These are phyloP conservation scores for Botryotinia convoluta DNA, from an alignment of 2,329 filamentous ascomycete genomes.

Conservation along the genomic window DNA sequence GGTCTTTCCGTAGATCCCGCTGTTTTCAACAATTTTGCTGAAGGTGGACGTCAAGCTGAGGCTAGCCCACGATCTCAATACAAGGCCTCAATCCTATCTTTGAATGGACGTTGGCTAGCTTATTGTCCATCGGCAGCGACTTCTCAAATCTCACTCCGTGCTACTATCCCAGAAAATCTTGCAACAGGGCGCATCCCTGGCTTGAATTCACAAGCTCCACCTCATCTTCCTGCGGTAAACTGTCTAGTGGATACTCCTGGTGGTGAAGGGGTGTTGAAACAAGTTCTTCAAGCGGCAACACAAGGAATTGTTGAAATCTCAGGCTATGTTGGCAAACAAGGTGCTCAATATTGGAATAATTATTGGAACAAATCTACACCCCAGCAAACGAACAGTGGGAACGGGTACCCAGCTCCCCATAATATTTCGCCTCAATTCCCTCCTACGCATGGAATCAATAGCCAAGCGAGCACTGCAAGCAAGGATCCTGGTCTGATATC, in stretches of 20 bases:
- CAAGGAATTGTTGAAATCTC: constrained; percentile 74
- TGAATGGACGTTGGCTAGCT: constrained; percentile 73
- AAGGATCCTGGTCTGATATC: constrained; percentile 74
- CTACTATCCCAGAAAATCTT: constrained; percentile 55
- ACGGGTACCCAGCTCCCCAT: constrained; percentile 35
- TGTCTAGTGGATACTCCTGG: constrained; percentile 71
- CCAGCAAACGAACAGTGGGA: constrained; percentile 45
- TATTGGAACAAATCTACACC: constrained; percentile 66
- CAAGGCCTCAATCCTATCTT: constrained; percentile 64
- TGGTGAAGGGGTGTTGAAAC: constrained; percentile 69
- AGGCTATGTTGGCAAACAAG: constrained; percentile 74
- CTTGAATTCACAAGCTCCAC: constrained; percentile 60
- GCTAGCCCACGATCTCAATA: constrained; percentile 42
- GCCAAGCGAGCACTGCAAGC: constrained; percentile 47
- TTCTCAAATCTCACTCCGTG: constrained; percentile 67
- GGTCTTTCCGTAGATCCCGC: constrained; percentile 43
- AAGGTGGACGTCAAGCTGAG: constrained; percentile 41
- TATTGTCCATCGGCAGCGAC: constrained; percentile 71
- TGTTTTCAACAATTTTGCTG: constrained; percentile 25
- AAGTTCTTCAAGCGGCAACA: constrained; percentile 74
- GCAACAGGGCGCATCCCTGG: constrained; percentile 55
- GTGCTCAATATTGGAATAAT: constrained; percentile 73
- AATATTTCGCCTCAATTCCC: constrained; percentile 56
- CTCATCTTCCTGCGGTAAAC: constrained; percentile 64
- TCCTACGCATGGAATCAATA: constrained; percentile 66